Percentiles rank a stretch among this genome's conserved stretches.
Conservation (phyloP, 2,329 filamentous ascomycete species). For the Aspergillus udagawae region DNA sequence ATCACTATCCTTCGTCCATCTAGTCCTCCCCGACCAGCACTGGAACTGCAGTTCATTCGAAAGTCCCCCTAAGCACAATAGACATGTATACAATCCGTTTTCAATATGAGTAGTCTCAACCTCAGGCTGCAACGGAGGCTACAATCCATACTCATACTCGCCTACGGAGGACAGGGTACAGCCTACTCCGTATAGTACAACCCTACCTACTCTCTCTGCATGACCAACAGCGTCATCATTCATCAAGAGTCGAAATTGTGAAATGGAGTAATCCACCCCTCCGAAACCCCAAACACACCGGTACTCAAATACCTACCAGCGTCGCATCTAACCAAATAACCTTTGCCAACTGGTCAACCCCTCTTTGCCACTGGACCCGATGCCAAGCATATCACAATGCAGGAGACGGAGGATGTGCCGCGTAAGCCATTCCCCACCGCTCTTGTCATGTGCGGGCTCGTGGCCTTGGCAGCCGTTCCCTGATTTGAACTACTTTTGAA, state of each 20-base stretch:
- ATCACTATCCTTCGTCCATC: neutral
- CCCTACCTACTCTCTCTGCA: neutral
- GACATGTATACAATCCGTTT: neutral
- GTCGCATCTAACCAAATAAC: neutral
- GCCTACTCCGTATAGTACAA: neutral
- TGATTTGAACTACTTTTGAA: neutral
- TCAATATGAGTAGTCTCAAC: neutral
- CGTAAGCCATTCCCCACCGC: neutral
- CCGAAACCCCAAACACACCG: too few species aligned
- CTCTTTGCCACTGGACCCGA: neutral
- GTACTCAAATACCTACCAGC: neutral
- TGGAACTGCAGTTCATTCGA: neutral
- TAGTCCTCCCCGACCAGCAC: neutral
- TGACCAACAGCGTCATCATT: neutral
- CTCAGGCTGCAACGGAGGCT: too few species aligned
- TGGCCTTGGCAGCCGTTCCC: neutral
- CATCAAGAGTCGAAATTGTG: neutral
- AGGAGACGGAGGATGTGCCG: neutral
- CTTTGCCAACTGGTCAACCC: conserved; percentile 2
- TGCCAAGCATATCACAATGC: neutral
- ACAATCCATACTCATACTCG: neutral
- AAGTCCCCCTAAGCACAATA: too few species aligned
- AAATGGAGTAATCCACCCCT: neutral
- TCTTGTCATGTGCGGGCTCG: neutral
- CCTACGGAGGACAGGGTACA: neutral